Conservation (phyloP, 1,139 yeast genomes). For the Kurtzmaniella quercitrusa region DNA sequence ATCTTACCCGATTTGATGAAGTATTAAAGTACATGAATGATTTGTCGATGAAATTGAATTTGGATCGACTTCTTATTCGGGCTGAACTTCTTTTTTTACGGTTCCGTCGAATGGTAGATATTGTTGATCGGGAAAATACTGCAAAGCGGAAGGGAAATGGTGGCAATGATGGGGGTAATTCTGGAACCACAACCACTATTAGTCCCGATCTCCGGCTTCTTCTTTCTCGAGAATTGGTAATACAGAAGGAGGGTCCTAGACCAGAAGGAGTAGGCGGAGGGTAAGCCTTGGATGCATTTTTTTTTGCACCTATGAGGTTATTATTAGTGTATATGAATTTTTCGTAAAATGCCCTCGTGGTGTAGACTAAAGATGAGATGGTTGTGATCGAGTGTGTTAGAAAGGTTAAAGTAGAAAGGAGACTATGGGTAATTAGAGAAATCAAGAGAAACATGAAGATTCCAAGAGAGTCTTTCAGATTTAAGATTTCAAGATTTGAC, state of each 20-base stretch:
- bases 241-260: conserved; percentile 60
- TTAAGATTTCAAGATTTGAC: too few species aligned
- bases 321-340: neutral
- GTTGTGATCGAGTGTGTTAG: too few species aligned
- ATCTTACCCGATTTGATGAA: conserved; percentile 78
- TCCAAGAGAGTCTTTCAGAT: too few species aligned
- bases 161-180: conserved; percentile 9
- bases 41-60: conserved; percentile 67
- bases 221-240: conserved; percentile 54
- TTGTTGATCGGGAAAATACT: conserved; percentile 60
- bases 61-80: conserved; percentile 71
- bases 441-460: too few species aligned
- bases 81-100: conserved; percentile 78
- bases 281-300: conserved; percentile 10
- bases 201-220: conserved; percentile 52
- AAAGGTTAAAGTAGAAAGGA: too few species aligned
- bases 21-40: conserved; percentile 92
- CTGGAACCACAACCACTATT: conserved; percentile 16
- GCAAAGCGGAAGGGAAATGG: conserved; percentile 15
- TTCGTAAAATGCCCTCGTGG: neutral
- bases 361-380: too few species aligned
- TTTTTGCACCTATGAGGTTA: neutral
- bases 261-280: conserved; percentile 50
- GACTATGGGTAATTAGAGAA: too few species aligned
- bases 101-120: conserved; percentile 72